Percentiles rank a stretch among this genome's conserved stretches.
Conservation (phyloP, 2,329 filamentous ascomycete species). For the Teratosphaeria gauchensis region DNA sequence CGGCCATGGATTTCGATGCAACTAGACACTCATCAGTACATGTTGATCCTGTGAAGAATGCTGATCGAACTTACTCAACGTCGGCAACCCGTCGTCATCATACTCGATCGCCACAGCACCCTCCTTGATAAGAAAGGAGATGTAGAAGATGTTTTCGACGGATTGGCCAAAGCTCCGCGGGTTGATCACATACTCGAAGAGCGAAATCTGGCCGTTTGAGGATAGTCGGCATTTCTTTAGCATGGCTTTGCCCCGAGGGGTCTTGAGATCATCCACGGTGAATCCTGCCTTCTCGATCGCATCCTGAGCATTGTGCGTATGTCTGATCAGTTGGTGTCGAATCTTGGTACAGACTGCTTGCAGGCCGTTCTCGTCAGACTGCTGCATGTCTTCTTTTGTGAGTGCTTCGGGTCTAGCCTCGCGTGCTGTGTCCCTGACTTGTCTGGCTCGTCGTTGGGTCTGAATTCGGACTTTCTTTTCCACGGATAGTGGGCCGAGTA, state of each 20-base stretch:
- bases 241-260: constrained; percentile 32
- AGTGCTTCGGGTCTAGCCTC: constrained; percentile 69
- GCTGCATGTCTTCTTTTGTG: constrained; percentile 60
- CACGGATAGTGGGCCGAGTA: constrained; percentile 79
- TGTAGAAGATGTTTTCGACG: constrained; percentile 93
- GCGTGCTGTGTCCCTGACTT: constrained; percentile 59
- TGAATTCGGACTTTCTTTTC: constrained; percentile 71
- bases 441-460: constrained; percentile 59
- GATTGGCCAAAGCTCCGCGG: constrained; percentile 87
- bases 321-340: constrained; percentile 46
- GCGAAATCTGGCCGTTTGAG: constrained; percentile 59
- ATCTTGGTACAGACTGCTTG: constrained; percentile 72
- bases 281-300: constrained; percentile 12
- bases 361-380: constrained; percentile 64
- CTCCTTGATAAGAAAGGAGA: constrained; percentile 88
- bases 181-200: constrained; percentile 85
- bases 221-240: constrained; percentile 59
- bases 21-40: constrained; percentile 20
- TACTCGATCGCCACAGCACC: constrained; percentile 64
- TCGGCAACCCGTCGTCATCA: constrained; percentile 66
- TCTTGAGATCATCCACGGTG: constrained; percentile 19
- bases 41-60: not conserved
- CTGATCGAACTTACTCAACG: constrained; percentile 56
- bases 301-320: constrained; percentile 25
- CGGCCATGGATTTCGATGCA: constrained; percentile 36